Evolutionary conservation across 2,329 filamentous ascomycete genomes (phyloP).

Genomic region (Sclerotinia minor): DNA sequence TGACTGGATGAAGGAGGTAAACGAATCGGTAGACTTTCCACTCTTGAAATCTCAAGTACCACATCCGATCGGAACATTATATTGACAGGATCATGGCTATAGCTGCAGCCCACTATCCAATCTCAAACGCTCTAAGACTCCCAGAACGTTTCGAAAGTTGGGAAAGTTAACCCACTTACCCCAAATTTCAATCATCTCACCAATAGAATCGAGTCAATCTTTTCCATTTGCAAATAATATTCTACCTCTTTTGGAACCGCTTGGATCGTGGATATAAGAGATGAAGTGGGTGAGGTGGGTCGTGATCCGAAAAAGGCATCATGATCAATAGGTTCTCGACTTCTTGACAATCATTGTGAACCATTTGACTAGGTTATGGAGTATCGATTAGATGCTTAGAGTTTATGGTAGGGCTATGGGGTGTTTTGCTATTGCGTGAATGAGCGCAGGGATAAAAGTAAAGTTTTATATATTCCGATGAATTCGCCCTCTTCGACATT

Average conservation of each 20-base stretch:
- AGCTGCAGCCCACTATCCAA: background rate
- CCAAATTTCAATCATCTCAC: background rate
- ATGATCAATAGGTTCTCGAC: constrained; percentile 19
- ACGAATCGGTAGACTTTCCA: background rate
- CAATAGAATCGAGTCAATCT: background rate
- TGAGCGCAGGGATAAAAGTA: background rate
- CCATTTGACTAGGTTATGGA: background rate
- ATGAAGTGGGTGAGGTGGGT: background rate
- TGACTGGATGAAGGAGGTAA: background rate
- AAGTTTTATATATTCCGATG: constrained; percentile 10
- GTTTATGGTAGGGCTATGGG: background rate
- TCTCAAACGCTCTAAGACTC: background rate
- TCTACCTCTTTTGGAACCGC: constrained; percentile 2
- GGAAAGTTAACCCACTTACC: background rate
- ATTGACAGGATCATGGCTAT: background rate
- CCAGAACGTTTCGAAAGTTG: constrained; percentile 1
- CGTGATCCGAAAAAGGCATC: background rate
- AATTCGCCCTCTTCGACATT: background rate
- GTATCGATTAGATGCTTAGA: background rate
- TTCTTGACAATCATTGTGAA: constrained; percentile 9
- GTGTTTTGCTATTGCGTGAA: background rate
- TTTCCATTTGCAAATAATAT: background rate
- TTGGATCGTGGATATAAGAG: constrained; percentile 1
- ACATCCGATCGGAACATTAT: background rate
- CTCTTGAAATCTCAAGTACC: background rate